Conservation (phyloP, 1,139 yeast species). For the Magnusiomyces clavatus region DNA sequence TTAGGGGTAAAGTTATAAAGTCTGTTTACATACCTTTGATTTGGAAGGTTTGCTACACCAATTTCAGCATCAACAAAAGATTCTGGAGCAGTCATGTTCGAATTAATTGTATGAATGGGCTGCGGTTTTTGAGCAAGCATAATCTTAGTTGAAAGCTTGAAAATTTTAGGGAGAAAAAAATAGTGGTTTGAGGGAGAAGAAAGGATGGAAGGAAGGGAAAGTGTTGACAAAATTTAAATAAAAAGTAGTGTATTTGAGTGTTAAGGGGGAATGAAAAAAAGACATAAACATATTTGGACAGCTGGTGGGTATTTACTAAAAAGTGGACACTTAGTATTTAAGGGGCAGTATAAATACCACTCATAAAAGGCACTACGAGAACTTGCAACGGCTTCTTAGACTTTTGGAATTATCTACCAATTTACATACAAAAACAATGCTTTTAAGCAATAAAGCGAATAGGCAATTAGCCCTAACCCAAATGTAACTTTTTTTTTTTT, state of each 20-base stretch:
- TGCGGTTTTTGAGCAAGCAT: not conserved
- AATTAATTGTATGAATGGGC: not conserved
- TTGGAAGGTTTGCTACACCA: constrained; percentile 87
- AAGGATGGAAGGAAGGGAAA: not conserved
- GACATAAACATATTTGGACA: not conserved
- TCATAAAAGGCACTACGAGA: not conserved
- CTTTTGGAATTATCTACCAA: no score
- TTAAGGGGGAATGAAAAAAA: not conserved
- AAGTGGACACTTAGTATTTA: no score
- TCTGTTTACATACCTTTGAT: constrained; percentile 60
- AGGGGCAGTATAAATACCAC: not conserved
- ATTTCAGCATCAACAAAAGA: constrained; percentile 27
- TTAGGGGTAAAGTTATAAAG: not conserved
- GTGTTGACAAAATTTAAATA: not conserved
- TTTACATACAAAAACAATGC: no score
- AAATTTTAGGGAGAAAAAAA: not conserved
- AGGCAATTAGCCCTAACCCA: no score
- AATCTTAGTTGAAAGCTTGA: not conserved
- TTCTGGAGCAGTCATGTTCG: not conserved
- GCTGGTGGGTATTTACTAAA: not conserved
- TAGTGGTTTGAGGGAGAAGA: not conserved
- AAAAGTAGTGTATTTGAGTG: not conserved
- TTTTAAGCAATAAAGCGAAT: no score
- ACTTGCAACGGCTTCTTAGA: not conserved
- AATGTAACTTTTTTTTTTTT: no score